Evolutionary conservation across 306 rosid species (phyloP).

Genomic region (Cucumis sativus): DNA sequence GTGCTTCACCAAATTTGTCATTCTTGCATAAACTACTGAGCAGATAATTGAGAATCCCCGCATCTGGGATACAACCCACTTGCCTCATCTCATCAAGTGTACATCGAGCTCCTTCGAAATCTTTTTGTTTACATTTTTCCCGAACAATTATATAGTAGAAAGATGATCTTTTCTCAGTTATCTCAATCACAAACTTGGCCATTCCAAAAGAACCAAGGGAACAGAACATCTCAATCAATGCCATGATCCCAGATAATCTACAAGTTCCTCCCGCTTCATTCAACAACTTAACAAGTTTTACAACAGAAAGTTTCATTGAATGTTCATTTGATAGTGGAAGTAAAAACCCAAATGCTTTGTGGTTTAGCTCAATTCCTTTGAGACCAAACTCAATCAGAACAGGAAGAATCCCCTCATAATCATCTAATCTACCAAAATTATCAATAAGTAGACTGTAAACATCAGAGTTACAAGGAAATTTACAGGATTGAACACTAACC

Average conservation of each 20-base stretch:
- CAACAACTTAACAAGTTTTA: conserved; percentile 28
- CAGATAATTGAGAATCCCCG: conserved; percentile 27
- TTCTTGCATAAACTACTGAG: conserved; percentile 39
- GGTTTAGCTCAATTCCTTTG: conserved; percentile 14
- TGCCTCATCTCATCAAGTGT: conserved; percentile 43
- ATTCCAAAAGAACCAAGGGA: conserved; percentile 26
- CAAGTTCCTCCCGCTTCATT: conserved; percentile 51
- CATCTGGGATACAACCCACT: conserved; percentile 26
- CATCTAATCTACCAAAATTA: conserved; percentile 48
- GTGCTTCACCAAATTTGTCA: conserved; percentile 31
- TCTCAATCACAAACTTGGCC: conserved; percentile 39
- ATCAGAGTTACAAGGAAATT: conserved; percentile 22
- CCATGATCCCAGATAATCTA: conserved; percentile 33
- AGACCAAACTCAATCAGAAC: conserved; percentile 27
- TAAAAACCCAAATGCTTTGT: conserved; percentile 49
- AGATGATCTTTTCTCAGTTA: conserved; percentile 19
- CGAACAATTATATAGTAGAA: conserved; percentile 41
- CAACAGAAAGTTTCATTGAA: conserved; percentile 19
- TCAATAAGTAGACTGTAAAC: conserved; percentile 38
- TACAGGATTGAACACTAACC: conserved; percentile 26
- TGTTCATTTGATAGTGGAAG: conserved; percentile 16
- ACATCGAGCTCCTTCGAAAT: conserved; percentile 31
- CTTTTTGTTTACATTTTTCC: conserved; percentile 33
- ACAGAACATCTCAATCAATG: conserved; percentile 48
- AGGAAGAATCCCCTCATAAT: conserved; percentile 39